Evolutionary conservation across 2,329 filamentous ascomycete species (phyloP).

Genomic region (Mycogone perniciosa): DNA sequence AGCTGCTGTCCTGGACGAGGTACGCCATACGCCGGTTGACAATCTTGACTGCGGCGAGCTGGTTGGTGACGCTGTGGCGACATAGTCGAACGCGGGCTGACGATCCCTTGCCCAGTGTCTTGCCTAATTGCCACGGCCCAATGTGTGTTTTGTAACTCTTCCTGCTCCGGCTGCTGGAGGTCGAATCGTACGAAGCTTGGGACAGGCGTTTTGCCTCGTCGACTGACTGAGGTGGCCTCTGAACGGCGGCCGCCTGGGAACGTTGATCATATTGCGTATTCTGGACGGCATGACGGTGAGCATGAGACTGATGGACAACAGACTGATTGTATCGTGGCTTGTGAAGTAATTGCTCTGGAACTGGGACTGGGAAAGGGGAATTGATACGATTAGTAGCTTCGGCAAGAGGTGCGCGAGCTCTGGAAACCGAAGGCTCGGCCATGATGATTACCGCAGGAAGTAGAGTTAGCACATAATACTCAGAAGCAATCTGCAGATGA

Average conservation of each 20-base stretch:
- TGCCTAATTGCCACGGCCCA: conserved; percentile 89
- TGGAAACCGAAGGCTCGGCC: conserved; percentile 27
- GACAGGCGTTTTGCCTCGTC: conserved; percentile 34
- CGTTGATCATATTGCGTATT: conserved; percentile 2
- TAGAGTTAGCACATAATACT: conserved; percentile 32
- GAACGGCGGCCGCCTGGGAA: conserved; percentile 4
- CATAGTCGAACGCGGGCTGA: conserved; percentile 84
- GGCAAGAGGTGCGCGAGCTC: conserved; percentile 35
- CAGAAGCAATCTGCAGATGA: conserved; percentile 9
- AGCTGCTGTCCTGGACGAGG: conserved; percentile 76
- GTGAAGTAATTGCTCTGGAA: conserved; percentile 16
- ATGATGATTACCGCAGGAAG: conserved; percentile 18
- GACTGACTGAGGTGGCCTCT: conserved; percentile 24
- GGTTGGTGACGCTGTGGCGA: conserved; percentile 69
- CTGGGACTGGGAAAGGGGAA: conserved; percentile 27
- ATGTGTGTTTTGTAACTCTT: conserved; percentile 64
- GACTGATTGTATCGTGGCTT: conserved; percentile 27
- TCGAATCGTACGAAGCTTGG: conserved; percentile 36
- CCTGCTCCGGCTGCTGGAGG: conserved; percentile 34
- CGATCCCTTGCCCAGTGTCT: conserved; percentile 81
- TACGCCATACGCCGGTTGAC: conserved; percentile 77
- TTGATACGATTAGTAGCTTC: conserved; percentile 45
- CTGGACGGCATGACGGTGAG: conserved; percentile 4
- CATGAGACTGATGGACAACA: conserved; percentile 8
- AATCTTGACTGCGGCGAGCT: conserved; percentile 90